Base-by-base conservation (phyloP, 257 asterid genomes). In the Lithospermum erythrorhizon region DNA sequence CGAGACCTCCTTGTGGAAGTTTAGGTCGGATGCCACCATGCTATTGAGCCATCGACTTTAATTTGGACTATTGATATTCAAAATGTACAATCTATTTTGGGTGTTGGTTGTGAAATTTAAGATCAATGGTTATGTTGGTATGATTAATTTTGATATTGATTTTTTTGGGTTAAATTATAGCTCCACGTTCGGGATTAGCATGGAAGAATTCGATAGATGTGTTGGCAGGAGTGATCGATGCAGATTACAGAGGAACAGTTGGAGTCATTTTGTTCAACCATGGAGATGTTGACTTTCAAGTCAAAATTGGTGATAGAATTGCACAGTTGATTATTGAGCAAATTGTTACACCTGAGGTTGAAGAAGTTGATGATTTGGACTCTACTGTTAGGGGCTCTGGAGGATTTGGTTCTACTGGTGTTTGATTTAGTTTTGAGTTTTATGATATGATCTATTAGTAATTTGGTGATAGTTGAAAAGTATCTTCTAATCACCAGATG, bases 191-290 rank as follows among this genome's bases (percentile, higher is more conserved):
- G 18, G 96, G 96, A 11, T 61, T 91, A 72, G 63, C 98, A 2
- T 88, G 89, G 95, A 91, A 91, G 79, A 78, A 84, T 41, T 84
- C 95, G 5, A 78, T 88, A 4, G 96, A 91, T 47, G 95, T 91
- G 2, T 94, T 93, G 9, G 98, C 98, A 1, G 96, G 98, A 6
- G 98, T 91, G 62, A 81, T 91, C 10, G 98, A 91, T 60, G 98
- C 96, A 0, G 95, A 91, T 21, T 78, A 78, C 58, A 69, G 78
- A 23, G 80, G 83, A 6, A 72, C 81, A 24, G 79, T 75, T 19
- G 81, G 83, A 19, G 77, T 75, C 69, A 64, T 75, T 10, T 49
- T 78, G 66, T 75, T 78, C 73, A 78, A 78, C 71, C 75, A 78
- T 70, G 70, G 69, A 1, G 79, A 72, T 19, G 68, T 61, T 48